Base-by-base conservation (phyloP, 164 flowering plant genomes). In the Dillenia suffruticosa region DNA sequence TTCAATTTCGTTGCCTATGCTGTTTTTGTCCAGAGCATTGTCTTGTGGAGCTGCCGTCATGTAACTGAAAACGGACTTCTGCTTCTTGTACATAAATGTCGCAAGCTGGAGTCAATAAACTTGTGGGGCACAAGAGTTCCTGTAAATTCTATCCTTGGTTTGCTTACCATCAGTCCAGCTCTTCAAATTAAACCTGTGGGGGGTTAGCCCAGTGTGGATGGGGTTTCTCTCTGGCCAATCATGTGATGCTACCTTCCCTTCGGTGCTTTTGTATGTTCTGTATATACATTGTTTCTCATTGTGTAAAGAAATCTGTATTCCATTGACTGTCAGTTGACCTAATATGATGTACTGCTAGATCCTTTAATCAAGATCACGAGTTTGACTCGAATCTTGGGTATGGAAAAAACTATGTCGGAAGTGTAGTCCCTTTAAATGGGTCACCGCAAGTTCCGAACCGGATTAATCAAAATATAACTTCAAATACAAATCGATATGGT, bases 31-130 rank as follows among this genome's bases (percentile, higher is more conserved):
- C 81, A 91, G 99, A 81, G 80, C 12, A 81, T 92, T 63, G 81
- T 79, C 57, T 73, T 95, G 32, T 95, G 97, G 99, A 80, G 97
- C 63, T 95, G 99, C 72, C 94, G 96, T 49, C 97, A 88, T 58
- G 90, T 95, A 14, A 89, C 96, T 0, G 94, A 84, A 66, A 76
- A 56, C 9, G 99, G 99, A 54, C 97, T 95, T 14, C 56, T 85
- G 5, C 62, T 56, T 40, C 84, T 95, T 46, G 99, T 90, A 61
- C 77, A 74, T 55, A 88, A 82, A 56, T 95, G 97, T 54, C 78
- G 59, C 12, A 81, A 80, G 66, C 96, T 95, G 0, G 75, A 78
- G 65, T 84, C 94, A 1, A 88, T 95, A 67, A 86, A 86, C 50
- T 84, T 84, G 0, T 88, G 92, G 92, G 99, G 99, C 2, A 84